Base-by-base conservation (phyloP, 257 asterid species). In the Solanum dulcamara region DNA sequence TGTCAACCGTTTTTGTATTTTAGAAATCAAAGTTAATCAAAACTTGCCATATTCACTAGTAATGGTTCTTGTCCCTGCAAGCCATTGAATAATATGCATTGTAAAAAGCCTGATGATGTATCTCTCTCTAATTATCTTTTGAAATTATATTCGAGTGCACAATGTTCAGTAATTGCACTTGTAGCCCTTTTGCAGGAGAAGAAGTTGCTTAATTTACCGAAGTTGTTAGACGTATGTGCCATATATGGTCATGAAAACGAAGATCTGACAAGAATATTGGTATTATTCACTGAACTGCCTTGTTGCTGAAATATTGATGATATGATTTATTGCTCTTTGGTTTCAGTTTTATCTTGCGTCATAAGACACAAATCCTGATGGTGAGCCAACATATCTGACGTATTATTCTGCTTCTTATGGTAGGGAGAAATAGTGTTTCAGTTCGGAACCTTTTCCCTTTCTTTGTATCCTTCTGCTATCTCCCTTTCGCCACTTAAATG, bases 111-210 rank as follows among this genome's bases (percentile, higher is more conserved):
- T 79, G 30, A 48, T 48, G 28, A 48, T 48, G 55, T 13, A 84
- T 30, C 3, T 68, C 37, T 84, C 26, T 37, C 50, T 53, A 30
- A 26, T 50, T 26, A 32, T 24, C 40, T 55, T 66, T 30, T 6
- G 33, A 18, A 24, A 55, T 85, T 86, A 55, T 74, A 66, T 60
- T 24, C 51, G 10, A 11, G 89, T 85, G 84, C 88, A 82, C 85
- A 59, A 88, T 90, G 85, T 87, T 95, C 44, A 94, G 85, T 82
- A 75, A 88, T 90, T 92, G 88, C 88, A 83, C 84, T 85, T 92
- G 88, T 90, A 96, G 99, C 90, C 87, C 94, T 95, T 91, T 93
- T 96, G 97, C 99, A 96, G 98, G 95, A 94, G 68, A 94, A 92
- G 90, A 92, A 92, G 91, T 88, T 95, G 87, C 98, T 96, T 81